Evolutionary conservation across 495 filamentous ascomycete species (phyloP), one percentile per base, ranked within the genome.

Genomic region (Penicillium herquei): DNA sequence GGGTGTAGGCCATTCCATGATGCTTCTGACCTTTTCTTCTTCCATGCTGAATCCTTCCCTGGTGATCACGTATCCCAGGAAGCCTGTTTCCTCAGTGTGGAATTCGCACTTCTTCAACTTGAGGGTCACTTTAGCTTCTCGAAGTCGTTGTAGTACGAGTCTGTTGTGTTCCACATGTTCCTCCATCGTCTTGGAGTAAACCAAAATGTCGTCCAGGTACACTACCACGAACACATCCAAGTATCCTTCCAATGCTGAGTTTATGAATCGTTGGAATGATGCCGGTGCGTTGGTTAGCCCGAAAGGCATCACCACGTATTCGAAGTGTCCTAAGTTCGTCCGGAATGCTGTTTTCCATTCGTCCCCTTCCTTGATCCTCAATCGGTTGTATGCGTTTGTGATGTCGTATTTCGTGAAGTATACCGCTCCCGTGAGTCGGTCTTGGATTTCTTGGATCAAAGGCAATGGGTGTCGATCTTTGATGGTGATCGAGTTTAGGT

Each of bases 351-450:
- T 58, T 0, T 53, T 14, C 11, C 49, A 42, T 11, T 58, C 17
- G 1, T 34, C 41, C 0, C 30, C 42, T 3, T 18, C 39, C 2
- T 40, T 4, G 16, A 71, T 71, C 0, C 62, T 41, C 0, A 82
- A 63, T 1, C 59, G 40, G 44, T 82, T 59, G 45, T 75, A 81
- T 1, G 65, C 71, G 21, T 69, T 42, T 3, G 62, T 56, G 9
- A 81, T 66, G 58, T 83, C 70, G 0, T 84, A 42, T 54, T 80
- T 80, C 0, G 63, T 83, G 51, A 76, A 81, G 26, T 66, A 62
- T 43, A 59, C 71, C 3, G 65, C 63, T 39, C 54, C 56, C 0
- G 16, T 30, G 0, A 83, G 30, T 0, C 56, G 21, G n/a, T 59
- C 30, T 3, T 82, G 40, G 0, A 67, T 64, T 49, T 84, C 69